Evolutionary conservation across 805 yeast species (phyloP).

Genomic region (Candida adriatica): DNA sequence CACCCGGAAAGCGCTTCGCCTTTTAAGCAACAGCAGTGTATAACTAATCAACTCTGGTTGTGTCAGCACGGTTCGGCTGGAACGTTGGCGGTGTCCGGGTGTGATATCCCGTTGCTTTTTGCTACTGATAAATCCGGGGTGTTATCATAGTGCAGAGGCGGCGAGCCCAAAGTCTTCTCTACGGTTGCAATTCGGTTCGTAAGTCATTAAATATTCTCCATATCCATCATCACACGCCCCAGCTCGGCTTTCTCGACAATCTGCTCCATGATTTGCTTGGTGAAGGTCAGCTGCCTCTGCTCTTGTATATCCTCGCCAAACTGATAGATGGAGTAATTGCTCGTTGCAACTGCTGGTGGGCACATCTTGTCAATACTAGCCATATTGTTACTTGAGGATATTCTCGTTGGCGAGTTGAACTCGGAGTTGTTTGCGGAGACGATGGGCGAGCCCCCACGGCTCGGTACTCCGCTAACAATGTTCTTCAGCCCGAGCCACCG

Average conservation of each 20-base stretch:
- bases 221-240: slow-evolving; percentile 17
- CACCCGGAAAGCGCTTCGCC: too few species aligned
- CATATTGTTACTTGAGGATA: too few species aligned
- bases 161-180: background rate
- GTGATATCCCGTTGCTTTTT: background rate
- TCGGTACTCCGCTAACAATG: too few species aligned
- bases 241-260: slow-evolving; percentile 17
- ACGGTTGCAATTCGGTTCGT: background rate
- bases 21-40: too few species aligned
- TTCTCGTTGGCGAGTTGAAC: too few species aligned
- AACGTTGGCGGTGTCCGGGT: slow-evolving; percentile 4
- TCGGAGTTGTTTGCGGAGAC: too few species aligned
- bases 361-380: too few species aligned
- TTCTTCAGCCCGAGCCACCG: background rate
- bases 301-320: too few species aligned
- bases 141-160: background rate
- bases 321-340: too few species aligned
- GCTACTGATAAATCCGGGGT: background rate
- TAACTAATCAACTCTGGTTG: too few species aligned
- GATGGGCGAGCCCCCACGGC: too few species aligned
- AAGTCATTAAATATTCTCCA: slow-evolving; percentile 7
- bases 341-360: too few species aligned
- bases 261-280: slow-evolving; percentile 8
- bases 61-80: slow-evolving; percentile 5
- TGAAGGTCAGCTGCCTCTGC: slow-evolving; percentile 3